phyloP scores from a whole-genome alignment of 371 early-diverging fungal genomes.

The Actinomortierella wolfii region DNA sequence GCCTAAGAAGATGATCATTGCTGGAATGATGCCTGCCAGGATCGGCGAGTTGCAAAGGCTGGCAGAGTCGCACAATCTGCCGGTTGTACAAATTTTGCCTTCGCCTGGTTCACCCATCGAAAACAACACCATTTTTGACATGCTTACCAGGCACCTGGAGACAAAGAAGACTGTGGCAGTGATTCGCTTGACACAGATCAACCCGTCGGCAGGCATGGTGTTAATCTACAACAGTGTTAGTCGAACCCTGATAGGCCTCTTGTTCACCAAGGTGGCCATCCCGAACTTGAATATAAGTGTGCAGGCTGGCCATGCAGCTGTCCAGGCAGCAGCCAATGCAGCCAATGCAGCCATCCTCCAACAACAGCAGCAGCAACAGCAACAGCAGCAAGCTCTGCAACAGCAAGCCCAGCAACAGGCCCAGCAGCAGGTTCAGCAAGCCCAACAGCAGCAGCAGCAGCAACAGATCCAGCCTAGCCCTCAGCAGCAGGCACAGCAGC shows the following conservation, averaged over 20 bases:
- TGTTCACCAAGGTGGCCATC: constrained; percentile 54
- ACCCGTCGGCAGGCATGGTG: constrained; percentile 48
- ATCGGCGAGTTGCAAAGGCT: constrained; percentile 51
- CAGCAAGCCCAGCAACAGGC: constrained; percentile 24
- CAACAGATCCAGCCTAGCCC: constrained; percentile 25
- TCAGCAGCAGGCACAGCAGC: constrained; percentile 3
- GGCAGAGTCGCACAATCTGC: constrained; percentile 53
- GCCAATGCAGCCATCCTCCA: constrained; percentile 9
- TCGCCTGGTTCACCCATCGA: constrained; percentile 48
- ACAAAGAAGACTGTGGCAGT: constrained; percentile 54
- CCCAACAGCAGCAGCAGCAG: constrained; percentile 25
- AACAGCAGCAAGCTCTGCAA: constrained; percentile 15
- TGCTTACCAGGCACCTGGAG: constrained; percentile 54
- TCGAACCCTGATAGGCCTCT: constrained; percentile 56
- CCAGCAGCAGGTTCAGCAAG: constrained; percentile 32
- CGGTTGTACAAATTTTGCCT: constrained; percentile 59
- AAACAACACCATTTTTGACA: constrained; percentile 54
- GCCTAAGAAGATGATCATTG: constrained; percentile 58
- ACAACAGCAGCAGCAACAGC: constrained; percentile 18
- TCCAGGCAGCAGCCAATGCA: constrained; percentile 8
- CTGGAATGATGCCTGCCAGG: constrained; percentile 55
- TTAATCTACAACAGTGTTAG: constrained; percentile 52
- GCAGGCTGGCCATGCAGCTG: constrained; percentile 4
- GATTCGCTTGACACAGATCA: constrained; percentile 35
- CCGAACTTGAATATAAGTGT: constrained; percentile 49